Evolutionary conservation across 768 basidiomycete genomes (phyloP).

Genomic region (Kwoniella mangroviensis): DNA sequence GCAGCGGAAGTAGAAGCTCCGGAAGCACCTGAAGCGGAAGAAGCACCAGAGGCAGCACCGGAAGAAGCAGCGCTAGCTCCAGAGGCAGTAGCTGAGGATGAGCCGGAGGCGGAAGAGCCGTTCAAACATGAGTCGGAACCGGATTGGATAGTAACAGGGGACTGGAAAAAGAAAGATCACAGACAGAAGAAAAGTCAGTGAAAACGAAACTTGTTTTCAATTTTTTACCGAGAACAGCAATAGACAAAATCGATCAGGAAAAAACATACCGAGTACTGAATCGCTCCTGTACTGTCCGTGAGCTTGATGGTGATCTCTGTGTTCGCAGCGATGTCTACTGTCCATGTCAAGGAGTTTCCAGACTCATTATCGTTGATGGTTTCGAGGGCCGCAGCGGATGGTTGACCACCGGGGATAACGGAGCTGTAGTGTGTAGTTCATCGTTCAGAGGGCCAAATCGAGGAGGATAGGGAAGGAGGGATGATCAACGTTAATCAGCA

Average conservation of each 20-base stretch:
- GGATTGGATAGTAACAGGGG: conserved; percentile 36
- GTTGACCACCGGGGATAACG: conserved; percentile 59
- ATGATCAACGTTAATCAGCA: background rate
- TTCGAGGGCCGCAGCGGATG: conserved; percentile 43
- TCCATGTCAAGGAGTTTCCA: conserved; percentile 43
- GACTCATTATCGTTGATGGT: conserved; percentile 24
- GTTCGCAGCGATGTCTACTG: conserved; percentile 40
- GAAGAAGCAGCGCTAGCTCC: conserved; percentile 13
- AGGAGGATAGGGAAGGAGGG: background rate
- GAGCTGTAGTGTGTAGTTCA: conserved; percentile 24
- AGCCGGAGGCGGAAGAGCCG: conserved; percentile 7
- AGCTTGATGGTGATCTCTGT: conserved; percentile 44
- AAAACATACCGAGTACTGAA: conserved; percentile 36
- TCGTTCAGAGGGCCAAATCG: background rate
- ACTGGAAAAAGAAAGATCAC: background rate
- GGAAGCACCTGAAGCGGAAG: conserved; percentile 9
- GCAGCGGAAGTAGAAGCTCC: conserved; percentile 6
- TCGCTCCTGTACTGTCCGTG: conserved; percentile 50
- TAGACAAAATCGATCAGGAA: conserved; percentile 11
- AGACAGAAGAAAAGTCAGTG: background rate
- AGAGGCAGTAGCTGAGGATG: conserved; percentile 8
- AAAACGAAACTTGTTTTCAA: background rate
- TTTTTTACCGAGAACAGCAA: background rate
- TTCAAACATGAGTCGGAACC: conserved; percentile 45
- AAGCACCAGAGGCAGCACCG: conserved; percentile 4